Conservation (phyloP, 2,329 filamentous ascomycete species). For the Periconia sp. region DNA sequence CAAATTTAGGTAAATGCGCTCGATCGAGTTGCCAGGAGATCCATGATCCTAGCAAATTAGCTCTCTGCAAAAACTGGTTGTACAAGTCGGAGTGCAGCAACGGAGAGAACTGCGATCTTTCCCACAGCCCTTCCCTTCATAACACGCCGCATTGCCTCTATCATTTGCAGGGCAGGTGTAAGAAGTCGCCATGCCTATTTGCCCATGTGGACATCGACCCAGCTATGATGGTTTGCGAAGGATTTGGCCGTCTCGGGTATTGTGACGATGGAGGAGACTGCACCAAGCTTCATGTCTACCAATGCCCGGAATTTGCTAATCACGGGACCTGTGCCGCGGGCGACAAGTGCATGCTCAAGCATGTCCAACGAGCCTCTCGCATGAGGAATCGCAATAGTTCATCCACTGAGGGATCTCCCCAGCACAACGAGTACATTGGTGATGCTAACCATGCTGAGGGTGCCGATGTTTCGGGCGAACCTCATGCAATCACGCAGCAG, state of each 20-base stretch:
- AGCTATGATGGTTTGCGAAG: slow-evolving; percentile 76
- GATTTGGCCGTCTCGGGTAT: slow-evolving; percentile 85
- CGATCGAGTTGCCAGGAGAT: slow-evolving; percentile 77
- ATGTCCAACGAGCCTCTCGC: slow-evolving; percentile 63
- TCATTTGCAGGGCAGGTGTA: slow-evolving; percentile 86
- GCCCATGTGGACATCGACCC: slow-evolving; percentile 79
- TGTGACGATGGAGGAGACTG: slow-evolving; percentile 81
- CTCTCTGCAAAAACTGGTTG: slow-evolving; percentile 86
- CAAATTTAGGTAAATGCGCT: slow-evolving; percentile 71
- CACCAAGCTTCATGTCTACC: slow-evolving; percentile 80
- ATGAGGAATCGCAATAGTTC: slow-evolving; percentile 21
- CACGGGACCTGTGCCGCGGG: slow-evolving; percentile 74
- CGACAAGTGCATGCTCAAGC: slow-evolving; percentile 79
- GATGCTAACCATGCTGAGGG: slow-evolving; percentile 2
- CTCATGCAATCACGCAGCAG: slow-evolving; percentile 31
- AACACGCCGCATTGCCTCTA: slow-evolving; percentile 87
- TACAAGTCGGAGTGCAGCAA: slow-evolving; percentile 75
- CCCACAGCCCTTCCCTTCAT: slow-evolving; percentile 80
- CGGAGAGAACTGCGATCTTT: slow-evolving; percentile 83
- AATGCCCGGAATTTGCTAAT: slow-evolving; percentile 95
- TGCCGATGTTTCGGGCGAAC: slow-evolving; percentile 1
- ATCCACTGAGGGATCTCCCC: slow-evolving; percentile 7
- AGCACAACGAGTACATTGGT: slow-evolving; percentile 6
- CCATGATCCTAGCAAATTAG: slow-evolving; percentile 84
- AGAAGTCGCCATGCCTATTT: slow-evolving; percentile 83